Evolutionary conservation across 2,329 filamentous ascomycete genomes (phyloP).

Genomic region (Penicillium brevicompactum): DNA sequence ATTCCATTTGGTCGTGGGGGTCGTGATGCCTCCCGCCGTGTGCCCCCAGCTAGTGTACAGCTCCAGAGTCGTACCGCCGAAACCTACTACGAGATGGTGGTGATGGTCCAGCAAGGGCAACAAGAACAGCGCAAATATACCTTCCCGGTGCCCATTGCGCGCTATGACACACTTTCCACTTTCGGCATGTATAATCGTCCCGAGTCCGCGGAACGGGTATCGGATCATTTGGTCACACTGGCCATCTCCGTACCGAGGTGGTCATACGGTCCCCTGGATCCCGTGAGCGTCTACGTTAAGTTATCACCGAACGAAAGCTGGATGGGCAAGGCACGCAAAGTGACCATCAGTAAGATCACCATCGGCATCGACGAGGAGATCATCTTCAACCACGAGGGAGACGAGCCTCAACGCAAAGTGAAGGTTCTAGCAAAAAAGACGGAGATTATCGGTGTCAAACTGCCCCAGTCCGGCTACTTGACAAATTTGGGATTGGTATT

Average conservation of each 20-base stretch:
- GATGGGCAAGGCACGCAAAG: slow-evolving; percentile 84
- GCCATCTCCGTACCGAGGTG: slow-evolving; percentile 90
- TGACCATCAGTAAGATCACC: slow-evolving; percentile 92
- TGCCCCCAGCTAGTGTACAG: slow-evolving; percentile 89
- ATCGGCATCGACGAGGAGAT: slow-evolving; percentile 96
- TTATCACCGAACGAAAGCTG: slow-evolving; percentile 89
- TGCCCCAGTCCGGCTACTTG: slow-evolving; percentile 89
- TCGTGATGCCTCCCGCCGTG: slow-evolving; percentile 83
- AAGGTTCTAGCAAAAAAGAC: slow-evolving; percentile 85
- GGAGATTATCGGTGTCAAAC: slow-evolving; percentile 76
- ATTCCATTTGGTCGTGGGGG: slow-evolving; percentile 92
- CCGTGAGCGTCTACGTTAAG: slow-evolving; percentile 94
- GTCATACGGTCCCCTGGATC: slow-evolving; percentile 95
- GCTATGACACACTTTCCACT: slow-evolving; percentile 95
- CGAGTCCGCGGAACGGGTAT: slow-evolving; percentile 80
- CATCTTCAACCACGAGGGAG: slow-evolving; percentile 96
- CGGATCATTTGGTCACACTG: slow-evolving; percentile 87
- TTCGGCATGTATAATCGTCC: slow-evolving; percentile 99
- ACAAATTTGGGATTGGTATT: slow-evolving; percentile 91
- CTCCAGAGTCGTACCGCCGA: slow-evolving; percentile 92
- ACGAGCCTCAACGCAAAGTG: slow-evolving; percentile 87
- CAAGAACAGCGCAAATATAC: slow-evolving; percentile 85
- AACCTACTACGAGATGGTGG: slow-evolving; percentile 94
- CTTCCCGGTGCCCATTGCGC: slow-evolving; percentile 85
- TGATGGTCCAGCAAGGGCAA: slow-evolving; percentile 89